phyloP scores from a whole-genome alignment of 805 yeast species.

The Lachancea waltii region DNA sequence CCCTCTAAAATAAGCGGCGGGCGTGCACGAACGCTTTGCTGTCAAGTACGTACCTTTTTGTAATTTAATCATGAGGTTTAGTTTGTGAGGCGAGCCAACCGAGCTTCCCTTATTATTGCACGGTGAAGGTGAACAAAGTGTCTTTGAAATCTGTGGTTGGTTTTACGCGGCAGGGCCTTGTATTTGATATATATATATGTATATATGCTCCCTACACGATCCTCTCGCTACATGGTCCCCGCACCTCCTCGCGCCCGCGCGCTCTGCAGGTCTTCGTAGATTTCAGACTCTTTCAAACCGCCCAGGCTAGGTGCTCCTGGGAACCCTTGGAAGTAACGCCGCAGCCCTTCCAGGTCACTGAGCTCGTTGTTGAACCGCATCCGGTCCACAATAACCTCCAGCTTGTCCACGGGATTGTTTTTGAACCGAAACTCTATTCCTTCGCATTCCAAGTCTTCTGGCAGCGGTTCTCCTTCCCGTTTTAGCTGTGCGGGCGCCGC shows the following conservation, averaged over 20 bases:
- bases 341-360: constrained; percentile 61
- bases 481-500: constrained; percentile 32
- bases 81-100: too few species aligned
- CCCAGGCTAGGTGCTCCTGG: constrained; percentile 75
- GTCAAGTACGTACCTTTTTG: constrained; percentile 10
- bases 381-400: constrained; percentile 56
- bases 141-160: too few species aligned
- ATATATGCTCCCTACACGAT: background rate
- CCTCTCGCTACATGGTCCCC: background rate
- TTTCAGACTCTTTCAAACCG: constrained; percentile 63
- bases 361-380: constrained; percentile 62
- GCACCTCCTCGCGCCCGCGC: constrained; percentile 31
- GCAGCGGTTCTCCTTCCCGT: constrained; percentile 28
- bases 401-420: constrained; percentile 34
- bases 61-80: constrained; percentile 7
- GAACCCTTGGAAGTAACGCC: constrained; percentile 57
- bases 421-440: constrained; percentile 38
- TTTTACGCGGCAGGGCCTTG: too few species aligned
- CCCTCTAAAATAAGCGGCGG: constrained; percentile 48
- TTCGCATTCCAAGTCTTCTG: constrained; percentile 37
- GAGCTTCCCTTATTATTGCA: too few species aligned
- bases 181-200: too few species aligned
- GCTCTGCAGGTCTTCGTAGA: constrained; percentile 61
- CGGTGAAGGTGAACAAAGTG: too few species aligned
- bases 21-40: background rate